Base-by-base conservation (phyloP, 2,329 filamentous ascomycete genomes). In the Balansia obtecta region DNA sequence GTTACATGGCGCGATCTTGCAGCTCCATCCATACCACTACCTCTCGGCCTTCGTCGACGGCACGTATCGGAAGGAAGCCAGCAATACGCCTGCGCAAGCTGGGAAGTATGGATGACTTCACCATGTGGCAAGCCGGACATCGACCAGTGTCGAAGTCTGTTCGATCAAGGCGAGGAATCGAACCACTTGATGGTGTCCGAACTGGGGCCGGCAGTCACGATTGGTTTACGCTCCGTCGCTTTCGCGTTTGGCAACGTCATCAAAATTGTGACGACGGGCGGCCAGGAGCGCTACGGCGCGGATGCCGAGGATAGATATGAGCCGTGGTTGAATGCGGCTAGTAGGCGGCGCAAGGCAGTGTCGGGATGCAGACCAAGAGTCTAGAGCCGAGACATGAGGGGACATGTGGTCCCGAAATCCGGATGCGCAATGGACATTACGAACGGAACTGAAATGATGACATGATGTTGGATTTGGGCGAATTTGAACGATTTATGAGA, bases 211-310 rank as follows among this genome's bases (percentile, higher is more conserved):
- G 77, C 85, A 51, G 71, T 73, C 2, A 70, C 71, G 48, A 67
- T 88, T 1, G 85, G 85, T 12, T 74, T 76, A 45, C 72, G 75
- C 44, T 84, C 82, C 47, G 73, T 87, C 3, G 86, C 80, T 0
- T 75, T 90, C 32, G 83, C 77, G 0, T 80, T 89, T 52, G 86
- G 85, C 12, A 86, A 88, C 56, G 72, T 79, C 1, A 73, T 89
- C 58, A 89, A 88, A 65, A 68, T 89, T 47, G 74, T 89, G 50
- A 79, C 77, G 2, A 70, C 84, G 6, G 84, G 65, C 3, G 62
- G 83, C 6, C 75, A 79, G 54, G 83, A 85, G 60, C 71, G 77
- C 33, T 85, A 84, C 57, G 79, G 82, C 42, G 67, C 59, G 15
- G 63, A 63, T 27, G 58, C 58, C 20, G 66, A 59, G 45, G 57